These are phyloP conservation scores for Trifolium dubium DNA, from an alignment of 306 rosid genomes.

Conservation along the genomic window DNA sequence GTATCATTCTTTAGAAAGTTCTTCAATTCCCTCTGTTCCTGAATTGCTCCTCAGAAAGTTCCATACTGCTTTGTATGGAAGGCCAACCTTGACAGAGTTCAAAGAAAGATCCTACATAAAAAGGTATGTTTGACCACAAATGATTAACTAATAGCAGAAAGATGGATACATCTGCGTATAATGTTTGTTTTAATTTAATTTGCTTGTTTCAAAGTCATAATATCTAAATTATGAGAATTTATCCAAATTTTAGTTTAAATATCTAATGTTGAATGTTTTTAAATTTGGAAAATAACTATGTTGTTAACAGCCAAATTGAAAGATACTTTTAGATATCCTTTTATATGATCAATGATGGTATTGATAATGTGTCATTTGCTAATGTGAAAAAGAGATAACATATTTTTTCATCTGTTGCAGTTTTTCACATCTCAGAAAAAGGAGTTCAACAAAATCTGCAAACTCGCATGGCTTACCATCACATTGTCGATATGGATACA, in stretches of 20 bases:
- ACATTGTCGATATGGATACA: background rate
- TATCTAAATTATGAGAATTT: no score
- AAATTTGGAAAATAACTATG: background rate
- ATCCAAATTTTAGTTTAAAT: no score
- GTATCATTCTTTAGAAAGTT: constrained; percentile 8
- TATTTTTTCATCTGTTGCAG: background rate
- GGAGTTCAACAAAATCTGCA: background rate
- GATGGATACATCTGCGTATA: background rate
- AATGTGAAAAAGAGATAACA: background rate
- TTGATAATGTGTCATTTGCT: background rate
- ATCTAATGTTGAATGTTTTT: background rate
- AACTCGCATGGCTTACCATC: background rate
- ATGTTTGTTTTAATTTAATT: background rate
- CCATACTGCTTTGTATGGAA: background rate
- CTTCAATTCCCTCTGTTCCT: constrained; percentile 11
- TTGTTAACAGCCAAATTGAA: background rate
- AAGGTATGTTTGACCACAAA: background rate
- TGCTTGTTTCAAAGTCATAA: background rate
- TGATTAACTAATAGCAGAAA: background rate
- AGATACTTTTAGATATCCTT: background rate
- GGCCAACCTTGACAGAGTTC: constrained; percentile 8
- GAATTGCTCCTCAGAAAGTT: background rate
- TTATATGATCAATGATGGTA: background rate
- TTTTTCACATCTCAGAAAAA: background rate
- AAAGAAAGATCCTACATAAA: background rate